These are phyloP conservation scores for Przewalskia tangutica DNA, from an alignment of 257 asterid species.

Conservation along the genomic window DNA sequence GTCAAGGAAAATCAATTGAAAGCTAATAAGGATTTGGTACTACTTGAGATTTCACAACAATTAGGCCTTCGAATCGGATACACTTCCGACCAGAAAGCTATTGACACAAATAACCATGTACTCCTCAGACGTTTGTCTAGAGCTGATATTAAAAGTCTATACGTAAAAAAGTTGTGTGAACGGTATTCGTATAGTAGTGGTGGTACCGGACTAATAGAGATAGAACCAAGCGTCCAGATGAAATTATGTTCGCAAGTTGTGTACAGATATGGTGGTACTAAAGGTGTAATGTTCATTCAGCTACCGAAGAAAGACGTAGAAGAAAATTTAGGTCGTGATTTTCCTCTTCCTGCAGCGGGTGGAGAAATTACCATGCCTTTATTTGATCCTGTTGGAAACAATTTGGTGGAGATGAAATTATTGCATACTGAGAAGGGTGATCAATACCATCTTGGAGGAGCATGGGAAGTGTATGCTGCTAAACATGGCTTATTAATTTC, in stretches of 20 bases:
- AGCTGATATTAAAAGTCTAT: neutral
- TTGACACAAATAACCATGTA: neutral
- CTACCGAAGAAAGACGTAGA: neutral
- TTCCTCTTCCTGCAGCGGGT: conserved; percentile 1
- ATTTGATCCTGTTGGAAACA: conserved; percentile 1
- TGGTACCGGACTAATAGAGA: neutral
- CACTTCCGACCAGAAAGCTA: neutral
- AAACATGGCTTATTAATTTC: neutral
- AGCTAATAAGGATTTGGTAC: neutral
- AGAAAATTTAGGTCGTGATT: neutral
- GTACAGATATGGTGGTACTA: neutral
- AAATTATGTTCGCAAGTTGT: neutral
- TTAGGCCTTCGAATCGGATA: neutral
- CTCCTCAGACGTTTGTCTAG: neutral
- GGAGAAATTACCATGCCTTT: neutral
- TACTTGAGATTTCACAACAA: neutral
- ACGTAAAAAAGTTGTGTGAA: neutral
- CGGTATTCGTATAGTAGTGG: neutral
- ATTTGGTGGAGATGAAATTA: neutral
- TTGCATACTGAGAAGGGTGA: neutral
- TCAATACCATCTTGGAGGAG: conserved; percentile 1
- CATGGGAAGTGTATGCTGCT: neutral
- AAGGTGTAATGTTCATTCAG: neutral
- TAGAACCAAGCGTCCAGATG: neutral
- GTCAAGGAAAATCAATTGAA: neutral